phyloP scores from a whole-genome alignment of 352 stramenopile genomes.

The Globisporangium sylvaticum region DNA sequence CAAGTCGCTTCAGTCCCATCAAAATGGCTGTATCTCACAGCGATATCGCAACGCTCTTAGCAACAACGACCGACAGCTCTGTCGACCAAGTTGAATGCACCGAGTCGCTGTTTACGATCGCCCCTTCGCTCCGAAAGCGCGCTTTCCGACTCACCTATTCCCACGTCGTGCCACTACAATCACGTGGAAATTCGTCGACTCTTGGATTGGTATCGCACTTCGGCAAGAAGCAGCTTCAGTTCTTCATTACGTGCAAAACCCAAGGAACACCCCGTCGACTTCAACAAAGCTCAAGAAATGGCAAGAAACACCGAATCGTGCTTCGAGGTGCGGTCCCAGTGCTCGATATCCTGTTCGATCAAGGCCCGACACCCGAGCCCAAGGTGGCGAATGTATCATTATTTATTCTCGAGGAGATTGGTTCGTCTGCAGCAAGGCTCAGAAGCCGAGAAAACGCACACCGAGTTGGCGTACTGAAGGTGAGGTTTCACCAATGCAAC shows the following conservation, averaged over 20 bases:
- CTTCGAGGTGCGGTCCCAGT: conserved; percentile 17
- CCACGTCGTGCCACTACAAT: conserved; percentile 22
- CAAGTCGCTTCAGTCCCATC: conserved; percentile 47
- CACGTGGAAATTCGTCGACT: neutral
- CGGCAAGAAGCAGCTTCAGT: conserved; percentile 17
- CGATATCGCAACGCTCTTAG: conserved; percentile 20
- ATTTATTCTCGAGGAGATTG: conserved; percentile 2
- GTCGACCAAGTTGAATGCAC: neutral
- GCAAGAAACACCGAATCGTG: conserved; percentile 10
- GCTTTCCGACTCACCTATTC: conserved; percentile 38
- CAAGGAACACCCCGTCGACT: conserved; percentile 16
- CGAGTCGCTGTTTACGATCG: conserved; percentile 33
- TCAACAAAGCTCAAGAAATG: conserved; percentile 7
- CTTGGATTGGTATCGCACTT: neutral
- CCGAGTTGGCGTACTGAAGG: conserved; percentile 20
- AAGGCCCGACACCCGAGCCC: conserved; percentile 1
- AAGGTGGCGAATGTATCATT: conserved; percentile 19
- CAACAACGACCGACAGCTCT: neutral
- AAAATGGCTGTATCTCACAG: conserved; percentile 41
- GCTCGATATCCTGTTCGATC: conserved; percentile 9
- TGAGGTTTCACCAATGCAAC: conserved; percentile 22
- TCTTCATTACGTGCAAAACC: conserved; percentile 24
- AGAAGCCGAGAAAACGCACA: conserved; percentile 3
- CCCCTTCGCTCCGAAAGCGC: conserved; percentile 43
- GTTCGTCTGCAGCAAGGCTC: neutral